Evolutionary conservation across 768 basidiomycete genomes (phyloP).

Genomic region (Hypholoma fasciculare): DNA sequence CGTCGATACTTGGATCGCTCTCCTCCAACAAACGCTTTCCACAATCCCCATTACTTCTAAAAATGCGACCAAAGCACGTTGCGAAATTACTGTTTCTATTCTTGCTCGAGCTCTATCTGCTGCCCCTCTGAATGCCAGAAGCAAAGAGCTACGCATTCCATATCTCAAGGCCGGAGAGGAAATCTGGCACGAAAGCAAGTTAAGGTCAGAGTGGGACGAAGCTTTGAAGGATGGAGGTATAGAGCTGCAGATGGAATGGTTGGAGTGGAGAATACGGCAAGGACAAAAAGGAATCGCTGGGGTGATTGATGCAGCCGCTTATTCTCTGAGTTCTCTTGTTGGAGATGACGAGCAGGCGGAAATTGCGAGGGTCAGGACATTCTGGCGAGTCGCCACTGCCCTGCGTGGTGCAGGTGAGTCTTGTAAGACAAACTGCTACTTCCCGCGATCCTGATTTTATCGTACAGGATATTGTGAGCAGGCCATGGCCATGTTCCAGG

Average conservation of each 20-base stretch:
- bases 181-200: constrained; percentile 59
- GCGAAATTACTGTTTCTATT: constrained; percentile 71
- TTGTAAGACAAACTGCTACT: not conserved
- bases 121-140: constrained; percentile 49
- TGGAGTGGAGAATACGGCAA: constrained; percentile 69
- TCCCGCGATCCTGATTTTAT: not conserved
- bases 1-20: constrained; percentile 58
- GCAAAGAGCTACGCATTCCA: constrained; percentile 52
- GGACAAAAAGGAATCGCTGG: constrained; percentile 49
- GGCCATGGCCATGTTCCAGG: constrained; percentile 78
- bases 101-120: constrained; percentile 62
- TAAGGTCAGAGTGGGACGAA: constrained; percentile 61
- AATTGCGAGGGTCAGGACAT: constrained; percentile 53
- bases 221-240: constrained; percentile 53
- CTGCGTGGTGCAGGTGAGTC: constrained; percentile 65
- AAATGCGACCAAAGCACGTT: constrained; percentile 65
- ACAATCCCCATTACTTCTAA: constrained; percentile 63
- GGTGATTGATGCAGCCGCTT: constrained; percentile 50
- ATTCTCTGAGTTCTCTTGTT: constrained; percentile 42
- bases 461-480: constrained; percentile 69
- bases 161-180: constrained; percentile 76
- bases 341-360: constrained; percentile 44
- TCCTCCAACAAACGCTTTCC: constrained; percentile 64
- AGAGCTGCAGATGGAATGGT: constrained; percentile 77
- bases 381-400: constrained; percentile 70